phyloP scores from a whole-genome alignment of 495 filamentous ascomycete species.

The Aspergillus biplanus region DNA sequence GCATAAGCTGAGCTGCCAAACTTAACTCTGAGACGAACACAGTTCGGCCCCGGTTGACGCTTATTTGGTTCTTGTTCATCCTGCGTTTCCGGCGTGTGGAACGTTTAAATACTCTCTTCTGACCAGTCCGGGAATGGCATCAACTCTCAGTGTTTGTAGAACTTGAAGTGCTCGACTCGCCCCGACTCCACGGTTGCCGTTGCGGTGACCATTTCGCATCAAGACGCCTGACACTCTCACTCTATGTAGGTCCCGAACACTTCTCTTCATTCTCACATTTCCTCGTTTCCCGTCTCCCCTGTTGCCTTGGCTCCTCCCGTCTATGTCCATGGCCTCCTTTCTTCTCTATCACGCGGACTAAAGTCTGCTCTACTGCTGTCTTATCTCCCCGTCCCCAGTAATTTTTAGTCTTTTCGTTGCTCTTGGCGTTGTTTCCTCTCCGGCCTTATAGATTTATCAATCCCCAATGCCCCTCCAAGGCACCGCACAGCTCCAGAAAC shows the following conservation, averaged over 20 bases:
- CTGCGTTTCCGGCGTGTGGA: conserved; percentile 17
- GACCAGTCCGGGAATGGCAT: conserved; percentile 22
- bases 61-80: conserved; percentile 28
- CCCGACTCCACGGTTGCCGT: neutral
- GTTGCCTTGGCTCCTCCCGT: neutral
- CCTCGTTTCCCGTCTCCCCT: conserved; percentile 1
- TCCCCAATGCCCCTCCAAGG: conserved; percentile 17
- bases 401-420: neutral
- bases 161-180: neutral
- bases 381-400: conserved; percentile 6
- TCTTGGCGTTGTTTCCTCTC: neutral
- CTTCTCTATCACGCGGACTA: neutral
- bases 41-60: conserved; percentile 25
- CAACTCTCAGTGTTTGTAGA: conserved; percentile 9
- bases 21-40: conserved; percentile 9
- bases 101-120: conserved; percentile 30
- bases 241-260: conserved; percentile 5
- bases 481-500: conserved; percentile 1
- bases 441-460: conserved; percentile 9
- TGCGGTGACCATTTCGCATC: neutral
- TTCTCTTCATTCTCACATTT: conserved; percentile 11
- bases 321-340: neutral
- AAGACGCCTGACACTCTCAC: conserved; percentile 2
- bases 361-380: neutral
- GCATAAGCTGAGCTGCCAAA: conserved; percentile 25